Conservation (phyloP, 2,329 filamentous ascomycete species). For the Mollisiaceae sp. region DNA sequence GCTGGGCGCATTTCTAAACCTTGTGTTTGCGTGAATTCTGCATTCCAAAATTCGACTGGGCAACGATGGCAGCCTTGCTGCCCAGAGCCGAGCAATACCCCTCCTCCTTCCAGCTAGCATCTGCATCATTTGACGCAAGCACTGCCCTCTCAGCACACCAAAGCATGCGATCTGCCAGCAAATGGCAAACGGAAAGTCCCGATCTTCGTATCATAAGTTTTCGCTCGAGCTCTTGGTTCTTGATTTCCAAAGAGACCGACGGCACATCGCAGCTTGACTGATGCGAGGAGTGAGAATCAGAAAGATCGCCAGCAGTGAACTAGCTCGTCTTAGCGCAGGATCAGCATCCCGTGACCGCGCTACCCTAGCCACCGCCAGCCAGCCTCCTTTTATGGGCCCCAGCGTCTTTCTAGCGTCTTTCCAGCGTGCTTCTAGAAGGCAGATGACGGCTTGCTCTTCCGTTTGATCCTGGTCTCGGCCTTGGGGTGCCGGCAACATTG, state of each 20-base stretch:
- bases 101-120: not conserved
- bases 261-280: not conserved
- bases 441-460: constrained; percentile 4
- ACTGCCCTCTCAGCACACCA: not conserved
- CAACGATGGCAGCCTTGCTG: not conserved
- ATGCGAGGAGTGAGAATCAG: not conserved
- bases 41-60: not conserved
- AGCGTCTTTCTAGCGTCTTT: constrained; percentile 17
- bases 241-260: not conserved
- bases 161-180: not conserved
- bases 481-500: not conserved
- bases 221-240: not conserved
- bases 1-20: not conserved
- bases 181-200: not conserved
- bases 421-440: constrained; percentile 21
- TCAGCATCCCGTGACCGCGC: not conserved
- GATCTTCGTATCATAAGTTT: not conserved
- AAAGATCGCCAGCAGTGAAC: not conserved
- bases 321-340: not conserved
- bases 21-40: not conserved
- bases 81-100: not conserved
- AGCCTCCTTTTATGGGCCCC: constrained; percentile 1
- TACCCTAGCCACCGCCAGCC: not conserved
- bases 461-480: not conserved
- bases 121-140: not conserved